phyloP scores from a whole-genome alignment of 116 monocot species.

The Thalassia testudinum region DNA sequence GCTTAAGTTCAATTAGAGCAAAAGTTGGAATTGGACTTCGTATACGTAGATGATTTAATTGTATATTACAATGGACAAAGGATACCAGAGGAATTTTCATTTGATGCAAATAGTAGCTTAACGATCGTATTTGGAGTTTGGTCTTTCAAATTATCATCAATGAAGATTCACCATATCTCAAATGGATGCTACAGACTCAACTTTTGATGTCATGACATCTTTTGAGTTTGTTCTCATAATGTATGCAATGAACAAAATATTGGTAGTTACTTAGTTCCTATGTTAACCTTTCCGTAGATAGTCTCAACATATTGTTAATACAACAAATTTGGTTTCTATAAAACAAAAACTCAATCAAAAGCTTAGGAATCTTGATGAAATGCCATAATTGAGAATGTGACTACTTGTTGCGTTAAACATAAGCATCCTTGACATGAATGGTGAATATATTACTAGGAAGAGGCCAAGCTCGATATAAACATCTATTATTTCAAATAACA shows the following conservation, averaged over 20 bases:
- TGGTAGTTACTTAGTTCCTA: background rate
- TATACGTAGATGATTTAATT: background rate
- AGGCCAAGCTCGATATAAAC: background rate
- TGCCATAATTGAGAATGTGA: background rate
- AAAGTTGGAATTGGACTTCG: constrained; percentile 2
- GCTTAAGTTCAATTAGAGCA: constrained; percentile 1
- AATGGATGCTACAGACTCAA: background rate
- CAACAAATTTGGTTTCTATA: background rate
- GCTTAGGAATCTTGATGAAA: background rate
- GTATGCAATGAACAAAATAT: background rate
- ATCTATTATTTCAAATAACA: background rate
- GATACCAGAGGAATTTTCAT: constrained; percentile 9
- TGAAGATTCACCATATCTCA: background rate
- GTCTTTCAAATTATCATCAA: background rate
- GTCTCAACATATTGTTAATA: background rate
- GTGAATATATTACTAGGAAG: background rate
- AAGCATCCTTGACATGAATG: background rate
- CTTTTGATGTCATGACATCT: background rate
- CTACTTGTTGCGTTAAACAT: background rate
- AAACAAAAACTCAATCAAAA: background rate
- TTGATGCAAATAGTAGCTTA: background rate
- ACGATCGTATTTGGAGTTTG: background rate
- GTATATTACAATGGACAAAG: background rate
- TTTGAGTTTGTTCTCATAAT: constrained; percentile 7
- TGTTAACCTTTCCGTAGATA: background rate